Evolutionary conservation across 139 green algal species (phyloP).

Genomic region (Deuterostichococcus epilithicus): DNA sequence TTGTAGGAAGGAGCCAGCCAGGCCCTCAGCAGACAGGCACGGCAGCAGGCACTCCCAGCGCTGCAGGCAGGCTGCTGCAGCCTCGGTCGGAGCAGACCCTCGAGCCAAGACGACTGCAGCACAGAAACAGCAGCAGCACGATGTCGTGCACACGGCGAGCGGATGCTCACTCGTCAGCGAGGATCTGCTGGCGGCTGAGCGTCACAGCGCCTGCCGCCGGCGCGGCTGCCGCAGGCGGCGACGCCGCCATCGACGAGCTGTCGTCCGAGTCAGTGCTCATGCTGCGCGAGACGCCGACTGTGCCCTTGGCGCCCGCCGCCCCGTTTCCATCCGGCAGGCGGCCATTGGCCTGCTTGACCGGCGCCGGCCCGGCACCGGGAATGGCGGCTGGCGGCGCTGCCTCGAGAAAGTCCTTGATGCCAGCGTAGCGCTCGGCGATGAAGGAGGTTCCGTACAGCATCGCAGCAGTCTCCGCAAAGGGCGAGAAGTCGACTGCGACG

Average conservation of each 20-base stretch:
- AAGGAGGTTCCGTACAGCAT: slow-evolving; percentile 76
- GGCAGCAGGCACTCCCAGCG: too few species aligned
- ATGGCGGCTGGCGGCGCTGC: not conserved
- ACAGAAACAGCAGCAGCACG: too few species aligned
- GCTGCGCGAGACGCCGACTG: not conserved
- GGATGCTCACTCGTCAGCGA: not conserved
- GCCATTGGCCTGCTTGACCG: not conserved
- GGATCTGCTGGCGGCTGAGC: not conserved
- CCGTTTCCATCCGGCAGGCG: not conserved
- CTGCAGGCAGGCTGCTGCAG: too few species aligned
- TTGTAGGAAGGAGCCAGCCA: too few species aligned
- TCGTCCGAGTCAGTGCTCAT: not conserved
- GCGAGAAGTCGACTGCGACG: slow-evolving; percentile 61
- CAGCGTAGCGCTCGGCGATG: slow-evolving; percentile 71
- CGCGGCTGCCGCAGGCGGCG: too few species aligned
- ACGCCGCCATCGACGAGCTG: not conserved
- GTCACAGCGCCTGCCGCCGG: too few species aligned
- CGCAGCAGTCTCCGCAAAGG: slow-evolving; percentile 49
- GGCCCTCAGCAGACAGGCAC: too few species aligned
- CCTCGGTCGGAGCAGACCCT: too few species aligned
- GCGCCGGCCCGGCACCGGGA: too few species aligned
- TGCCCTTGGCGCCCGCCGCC: not conserved
- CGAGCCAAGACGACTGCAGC: too few species aligned
- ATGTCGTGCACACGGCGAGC: too few species aligned
- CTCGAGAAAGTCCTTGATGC: slow-evolving; percentile 66